phyloP scores from a whole-genome alignment of 371 early-diverging fungal genomes.

The Encephalitozoon cuniculi region DNA sequence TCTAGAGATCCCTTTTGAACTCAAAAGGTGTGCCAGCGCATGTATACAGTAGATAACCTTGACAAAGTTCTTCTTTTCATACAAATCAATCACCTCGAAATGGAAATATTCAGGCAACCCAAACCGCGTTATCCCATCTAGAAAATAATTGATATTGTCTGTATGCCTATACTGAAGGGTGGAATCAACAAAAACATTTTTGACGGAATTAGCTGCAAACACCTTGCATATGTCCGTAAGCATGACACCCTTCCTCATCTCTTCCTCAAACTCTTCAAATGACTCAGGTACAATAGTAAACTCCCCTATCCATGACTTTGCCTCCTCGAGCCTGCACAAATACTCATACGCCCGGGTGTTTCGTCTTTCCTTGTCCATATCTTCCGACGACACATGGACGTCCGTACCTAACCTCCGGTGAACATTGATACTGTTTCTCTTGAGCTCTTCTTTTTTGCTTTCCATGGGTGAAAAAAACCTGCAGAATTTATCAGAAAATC shows the following conservation, averaged over 20 bases:
- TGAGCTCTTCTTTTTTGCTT: slow-evolving; percentile 20
- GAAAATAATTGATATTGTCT: slow-evolving; percentile 91
- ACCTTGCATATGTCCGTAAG: slow-evolving; percentile 77
- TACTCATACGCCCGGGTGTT: slow-evolving; percentile 91
- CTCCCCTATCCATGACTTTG: slow-evolving; percentile 76
- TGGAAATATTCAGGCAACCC: slow-evolving; percentile 79
- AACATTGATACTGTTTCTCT: slow-evolving; percentile 31
- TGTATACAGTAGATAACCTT: slow-evolving; percentile 98
- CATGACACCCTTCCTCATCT: slow-evolving; percentile 79
- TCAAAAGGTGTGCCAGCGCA: slow-evolving; percentile 71
- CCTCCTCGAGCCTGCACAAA: slow-evolving; percentile 92
- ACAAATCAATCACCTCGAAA: slow-evolving; percentile 92
- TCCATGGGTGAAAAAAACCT: slow-evolving; percentile 23
- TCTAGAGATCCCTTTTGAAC: slow-evolving; percentile 32
- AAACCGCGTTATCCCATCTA: slow-evolving; percentile 69
- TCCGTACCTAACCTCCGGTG: slow-evolving; percentile 31
- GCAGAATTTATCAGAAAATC: background rate
- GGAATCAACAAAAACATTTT: slow-evolving; percentile 71
- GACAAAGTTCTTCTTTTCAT: slow-evolving; percentile 96
- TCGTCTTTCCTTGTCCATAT: slow-evolving; percentile 82
- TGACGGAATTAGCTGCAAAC: slow-evolving; percentile 73
- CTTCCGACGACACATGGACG: slow-evolving; percentile 30
- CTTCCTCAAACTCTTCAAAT: slow-evolving; percentile 68
- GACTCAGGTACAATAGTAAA: slow-evolving; percentile 69
- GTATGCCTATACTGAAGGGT: slow-evolving; percentile 85